Evolutionary conservation across 2,329 filamentous ascomycete species (phyloP).

Genomic region (Fusarium continuum): DNA sequence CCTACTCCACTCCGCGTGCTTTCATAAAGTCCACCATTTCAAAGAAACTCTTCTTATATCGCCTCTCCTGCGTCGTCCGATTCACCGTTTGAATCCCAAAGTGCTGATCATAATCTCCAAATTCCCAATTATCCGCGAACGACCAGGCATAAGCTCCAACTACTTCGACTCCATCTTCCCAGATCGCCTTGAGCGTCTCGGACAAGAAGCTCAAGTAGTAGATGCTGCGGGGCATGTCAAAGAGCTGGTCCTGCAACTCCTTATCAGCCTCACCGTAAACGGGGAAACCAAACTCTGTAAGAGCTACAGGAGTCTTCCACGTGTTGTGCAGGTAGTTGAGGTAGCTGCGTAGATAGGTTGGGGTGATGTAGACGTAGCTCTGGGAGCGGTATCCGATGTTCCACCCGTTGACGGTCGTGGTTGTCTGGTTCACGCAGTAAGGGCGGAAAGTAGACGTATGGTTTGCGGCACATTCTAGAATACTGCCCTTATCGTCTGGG

Average conservation of each 20-base stretch:
- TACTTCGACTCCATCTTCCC: slow-evolving; percentile 64
- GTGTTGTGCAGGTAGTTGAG: slow-evolving; percentile 68
- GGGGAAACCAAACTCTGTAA: slow-evolving; percentile 68
- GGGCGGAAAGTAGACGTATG: slow-evolving; percentile 56
- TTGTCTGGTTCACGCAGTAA: slow-evolving; percentile 61
- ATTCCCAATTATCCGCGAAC: slow-evolving; percentile 64
- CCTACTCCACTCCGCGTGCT: slow-evolving; percentile 41
- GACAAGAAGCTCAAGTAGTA: slow-evolving; percentile 65
- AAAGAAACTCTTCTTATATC: slow-evolving; percentile 68
- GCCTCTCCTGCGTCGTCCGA: slow-evolving; percentile 58
- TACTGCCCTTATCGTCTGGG: slow-evolving; percentile 48
- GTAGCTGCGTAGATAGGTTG: slow-evolving; percentile 64
- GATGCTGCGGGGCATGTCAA: slow-evolving; percentile 60
- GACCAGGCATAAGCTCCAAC: slow-evolving; percentile 64
- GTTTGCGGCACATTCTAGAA: slow-evolving; percentile 59
- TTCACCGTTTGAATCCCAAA: slow-evolving; percentile 68
- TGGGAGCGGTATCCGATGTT: slow-evolving; percentile 65
- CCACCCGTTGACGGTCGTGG: slow-evolving; percentile 61
- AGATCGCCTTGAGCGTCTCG: slow-evolving; percentile 64
- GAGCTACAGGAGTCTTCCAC: slow-evolving; percentile 57
- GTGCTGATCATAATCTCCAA: slow-evolving; percentile 55
- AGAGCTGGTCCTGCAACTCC: slow-evolving; percentile 59
- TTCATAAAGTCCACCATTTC: slow-evolving; percentile 63
- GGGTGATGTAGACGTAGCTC: slow-evolving; percentile 67
- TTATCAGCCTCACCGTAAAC: slow-evolving; percentile 58